These are phyloP conservation scores for Spergularia azorica DNA, from an alignment of 179 eudicot species.

Conservation along the genomic window DNA sequence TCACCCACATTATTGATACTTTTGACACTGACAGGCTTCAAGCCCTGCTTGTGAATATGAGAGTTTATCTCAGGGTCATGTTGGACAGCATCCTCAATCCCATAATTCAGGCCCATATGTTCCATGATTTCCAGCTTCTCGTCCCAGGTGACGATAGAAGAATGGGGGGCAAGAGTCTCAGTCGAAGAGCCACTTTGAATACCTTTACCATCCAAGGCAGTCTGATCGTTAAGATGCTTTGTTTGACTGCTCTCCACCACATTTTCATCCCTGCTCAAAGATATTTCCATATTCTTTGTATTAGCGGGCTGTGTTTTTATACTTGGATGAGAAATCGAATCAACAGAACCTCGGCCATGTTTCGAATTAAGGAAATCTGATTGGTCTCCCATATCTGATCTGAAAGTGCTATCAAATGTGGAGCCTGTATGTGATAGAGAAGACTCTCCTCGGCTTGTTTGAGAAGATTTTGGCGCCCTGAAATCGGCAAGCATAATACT, in stretches of 20 bases:
- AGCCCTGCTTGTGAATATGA: conserved; percentile 31
- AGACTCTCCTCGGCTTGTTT: conserved; percentile 40
- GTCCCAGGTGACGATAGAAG: conserved; percentile 59
- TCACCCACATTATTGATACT: conserved; percentile 29
- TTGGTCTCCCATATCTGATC: conserved; percentile 52
- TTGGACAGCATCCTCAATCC: conserved; percentile 29
- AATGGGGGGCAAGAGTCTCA: conserved; percentile 37
- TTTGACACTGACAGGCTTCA: conserved; percentile 25
- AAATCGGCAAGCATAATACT: background rate
- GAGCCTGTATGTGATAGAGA: conserved; percentile 57
- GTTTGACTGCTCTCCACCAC: conserved; percentile 35
- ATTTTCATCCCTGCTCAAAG: conserved; percentile 36
- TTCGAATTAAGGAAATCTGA: conserved; percentile 55
- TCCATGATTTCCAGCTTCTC: conserved; percentile 64
- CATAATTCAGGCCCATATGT: conserved; percentile 27
- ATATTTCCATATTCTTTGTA: conserved; percentile 37
- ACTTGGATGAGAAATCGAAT: conserved; percentile 57
- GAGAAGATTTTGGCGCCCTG: conserved; percentile 60
- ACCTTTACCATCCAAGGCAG: conserved; percentile 18
- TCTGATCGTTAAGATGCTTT: conserved; percentile 40
- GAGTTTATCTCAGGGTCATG: conserved; percentile 29
- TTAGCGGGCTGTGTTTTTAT: conserved; percentile 40
- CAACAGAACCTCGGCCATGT: conserved; percentile 50
- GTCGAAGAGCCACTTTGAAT: conserved; percentile 23
- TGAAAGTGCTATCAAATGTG: conserved; percentile 44